Conservation (phyloP, 2,329 filamentous ascomycete genomes). For the Ophiostoma perfectum region DNA sequence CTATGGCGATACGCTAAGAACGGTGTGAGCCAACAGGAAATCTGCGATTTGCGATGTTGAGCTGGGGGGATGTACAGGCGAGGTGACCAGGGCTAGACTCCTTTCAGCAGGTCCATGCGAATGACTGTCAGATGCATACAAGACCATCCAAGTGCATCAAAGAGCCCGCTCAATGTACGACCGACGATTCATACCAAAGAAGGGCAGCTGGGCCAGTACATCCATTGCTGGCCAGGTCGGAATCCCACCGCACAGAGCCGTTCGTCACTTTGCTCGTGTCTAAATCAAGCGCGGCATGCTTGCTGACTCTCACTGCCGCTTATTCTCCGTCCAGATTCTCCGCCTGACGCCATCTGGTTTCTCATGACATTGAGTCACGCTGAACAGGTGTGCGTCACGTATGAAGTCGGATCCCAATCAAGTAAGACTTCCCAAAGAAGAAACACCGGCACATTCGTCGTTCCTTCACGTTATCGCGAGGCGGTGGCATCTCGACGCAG, state of each 20-base stretch:
- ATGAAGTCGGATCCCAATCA: slow-evolving; percentile 10
- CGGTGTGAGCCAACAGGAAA: background rate
- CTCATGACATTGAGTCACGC: background rate
- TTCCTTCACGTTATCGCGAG: background rate
- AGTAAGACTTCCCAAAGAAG: slow-evolving; percentile 18
- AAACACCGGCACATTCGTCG: background rate
- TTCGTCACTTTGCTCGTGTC: background rate
- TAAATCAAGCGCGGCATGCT: background rate
- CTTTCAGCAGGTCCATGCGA: slow-evolving; percentile 18
- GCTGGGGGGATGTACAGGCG: slow-evolving; percentile 1
- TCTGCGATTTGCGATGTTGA: slow-evolving; percentile 8
- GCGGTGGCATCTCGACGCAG: too few relatives aligned
- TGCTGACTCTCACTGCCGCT: background rate
- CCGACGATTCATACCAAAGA: background rate
- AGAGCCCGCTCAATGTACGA: too few relatives aligned
- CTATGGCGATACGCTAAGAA: background rate
- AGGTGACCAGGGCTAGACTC: slow-evolving; percentile 13
- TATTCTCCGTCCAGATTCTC: background rate
- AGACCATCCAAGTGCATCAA: too few relatives aligned
- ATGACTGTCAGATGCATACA: background rate
- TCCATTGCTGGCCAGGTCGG: background rate
- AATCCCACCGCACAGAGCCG: background rate
- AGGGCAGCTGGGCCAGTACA: background rate
- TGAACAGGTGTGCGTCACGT: background rate
- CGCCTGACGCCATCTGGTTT: background rate